Conservation (phyloP, 192 early-diverging fungal genomes). For the Backusella parvicylindrica region DNA sequence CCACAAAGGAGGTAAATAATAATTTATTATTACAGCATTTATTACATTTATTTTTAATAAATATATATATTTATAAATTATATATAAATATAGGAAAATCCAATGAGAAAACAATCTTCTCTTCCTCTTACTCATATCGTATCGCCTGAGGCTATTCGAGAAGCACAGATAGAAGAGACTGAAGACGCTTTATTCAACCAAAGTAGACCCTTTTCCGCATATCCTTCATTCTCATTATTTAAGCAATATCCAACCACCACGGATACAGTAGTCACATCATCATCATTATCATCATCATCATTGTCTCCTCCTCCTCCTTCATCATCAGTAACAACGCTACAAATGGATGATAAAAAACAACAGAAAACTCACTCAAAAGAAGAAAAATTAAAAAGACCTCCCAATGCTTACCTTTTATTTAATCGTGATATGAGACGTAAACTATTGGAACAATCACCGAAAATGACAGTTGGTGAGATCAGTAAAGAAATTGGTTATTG, state of each 20-base stretch:
- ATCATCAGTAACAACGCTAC: too few relatives aligned
- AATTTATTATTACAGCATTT: not conserved
- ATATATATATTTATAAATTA: not conserved
- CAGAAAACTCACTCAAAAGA: slow-evolving; percentile 5
- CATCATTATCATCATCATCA: not conserved
- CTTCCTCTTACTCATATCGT: slow-evolving; percentile 21
- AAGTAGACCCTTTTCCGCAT: slow-evolving; percentile 9
- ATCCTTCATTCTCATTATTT: slow-evolving; percentile 19
- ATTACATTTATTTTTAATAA: not conserved
- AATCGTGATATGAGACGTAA: slow-evolving; percentile 57
- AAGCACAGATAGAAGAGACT: slow-evolving; percentile 22
- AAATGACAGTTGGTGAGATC: slow-evolving; percentile 54
- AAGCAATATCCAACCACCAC: slow-evolving; percentile 1
- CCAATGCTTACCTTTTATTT: slow-evolving; percentile 58
- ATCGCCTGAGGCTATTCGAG: slow-evolving; percentile 24
- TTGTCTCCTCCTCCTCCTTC: not conserved
- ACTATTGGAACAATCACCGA: slow-evolving; percentile 48
- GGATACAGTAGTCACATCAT: not conserved
- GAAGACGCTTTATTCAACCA: slow-evolving; percentile 10
- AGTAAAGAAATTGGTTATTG: slow-evolving; percentile 50
- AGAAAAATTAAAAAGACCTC: slow-evolving; percentile 50
- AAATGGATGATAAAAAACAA: not conserved
- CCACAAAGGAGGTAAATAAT: not conserved
- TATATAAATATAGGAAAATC: not conserved
- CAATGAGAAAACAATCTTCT: not conserved